Conservation (phyloP, 2,329 filamentous ascomycete genomes). For the Exophiala lecanii-corni region DNA sequence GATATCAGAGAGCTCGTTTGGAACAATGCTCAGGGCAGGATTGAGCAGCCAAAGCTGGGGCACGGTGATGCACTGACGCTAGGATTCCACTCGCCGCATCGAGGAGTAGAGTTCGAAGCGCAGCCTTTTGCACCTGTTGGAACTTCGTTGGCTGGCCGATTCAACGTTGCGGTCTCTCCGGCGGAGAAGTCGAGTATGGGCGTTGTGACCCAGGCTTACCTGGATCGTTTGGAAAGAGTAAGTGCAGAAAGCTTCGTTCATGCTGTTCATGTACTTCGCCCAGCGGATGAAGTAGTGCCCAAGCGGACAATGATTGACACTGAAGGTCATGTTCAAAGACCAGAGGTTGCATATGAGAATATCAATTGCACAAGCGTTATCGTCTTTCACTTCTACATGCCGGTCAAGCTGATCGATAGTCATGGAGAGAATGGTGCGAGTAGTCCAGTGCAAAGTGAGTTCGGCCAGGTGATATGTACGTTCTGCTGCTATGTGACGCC, state of each 20-base stretch:
- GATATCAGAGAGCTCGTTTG: too few relatives aligned
- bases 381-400: neutral
- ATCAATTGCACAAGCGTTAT: neutral
- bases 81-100: neutral
- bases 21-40: too few relatives aligned
- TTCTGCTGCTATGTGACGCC: neutral
- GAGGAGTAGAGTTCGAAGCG: neutral
- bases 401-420: neutral
- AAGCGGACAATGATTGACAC: neutral
- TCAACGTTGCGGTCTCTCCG: neutral
- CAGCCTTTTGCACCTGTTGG: neutral
- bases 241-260: neutral
- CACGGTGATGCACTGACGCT: too few relatives aligned
- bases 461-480: neutral
- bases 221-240: neutral
- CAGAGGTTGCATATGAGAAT: neutral
- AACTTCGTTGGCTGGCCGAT: neutral
- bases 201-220: neutral
- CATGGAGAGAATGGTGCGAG: neutral
- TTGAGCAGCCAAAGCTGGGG: too few relatives aligned
- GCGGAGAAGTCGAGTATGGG: neutral
- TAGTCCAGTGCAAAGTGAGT: neutral
- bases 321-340: neutral
- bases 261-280: neutral
- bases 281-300: neutral